Conservation (phyloP, 2,329 filamentous ascomycete species). For the Ophiostoma sp. region DNA sequence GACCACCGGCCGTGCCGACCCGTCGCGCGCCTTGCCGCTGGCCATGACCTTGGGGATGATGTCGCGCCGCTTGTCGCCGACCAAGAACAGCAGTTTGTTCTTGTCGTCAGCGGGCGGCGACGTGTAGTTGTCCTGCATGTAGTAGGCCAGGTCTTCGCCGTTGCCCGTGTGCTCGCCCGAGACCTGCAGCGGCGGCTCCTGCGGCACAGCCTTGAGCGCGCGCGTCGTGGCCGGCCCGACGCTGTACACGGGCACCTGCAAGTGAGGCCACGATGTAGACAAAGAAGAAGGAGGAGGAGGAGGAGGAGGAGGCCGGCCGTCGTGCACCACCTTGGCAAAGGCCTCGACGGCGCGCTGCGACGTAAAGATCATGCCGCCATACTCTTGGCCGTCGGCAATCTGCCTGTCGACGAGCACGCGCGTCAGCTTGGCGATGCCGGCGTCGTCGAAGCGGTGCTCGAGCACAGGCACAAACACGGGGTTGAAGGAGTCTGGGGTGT, state of each 20-base stretch:
- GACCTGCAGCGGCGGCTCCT: conserved; percentile 53
- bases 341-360: conserved; percentile 80
- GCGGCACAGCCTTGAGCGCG: conserved; percentile 56
- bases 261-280: conserved; percentile 44
- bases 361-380: conserved; percentile 78
- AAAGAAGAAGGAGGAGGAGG: too few relatives aligned
- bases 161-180: conserved; percentile 79
- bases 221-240: conserved; percentile 77
- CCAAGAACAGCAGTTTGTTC: conserved; percentile 67
- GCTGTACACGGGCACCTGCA: conserved; percentile 63
- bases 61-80: conserved; percentile 84
- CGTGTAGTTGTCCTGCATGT: conserved; percentile 74
- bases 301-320: conserved; percentile 35
- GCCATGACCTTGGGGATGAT: conserved; percentile 80
- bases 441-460: conserved; percentile 61
- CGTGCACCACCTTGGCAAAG: conserved; percentile 58
- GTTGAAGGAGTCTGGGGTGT: conserved; percentile 44
- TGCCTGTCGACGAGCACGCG: conserved; percentile 42
- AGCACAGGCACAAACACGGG: conserved; percentile 73
- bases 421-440: conserved; percentile 51
- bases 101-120: not conserved
- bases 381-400: conserved; percentile 41
- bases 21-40: conserved; percentile 35
- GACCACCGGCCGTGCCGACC: conserved; percentile 34
- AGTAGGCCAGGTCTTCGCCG: conserved; percentile 70